These are phyloP conservation scores for Colletotrichum sidae DNA, from an alignment of 2,329 filamentous ascomycete genomes.

Conservation along the genomic window DNA sequence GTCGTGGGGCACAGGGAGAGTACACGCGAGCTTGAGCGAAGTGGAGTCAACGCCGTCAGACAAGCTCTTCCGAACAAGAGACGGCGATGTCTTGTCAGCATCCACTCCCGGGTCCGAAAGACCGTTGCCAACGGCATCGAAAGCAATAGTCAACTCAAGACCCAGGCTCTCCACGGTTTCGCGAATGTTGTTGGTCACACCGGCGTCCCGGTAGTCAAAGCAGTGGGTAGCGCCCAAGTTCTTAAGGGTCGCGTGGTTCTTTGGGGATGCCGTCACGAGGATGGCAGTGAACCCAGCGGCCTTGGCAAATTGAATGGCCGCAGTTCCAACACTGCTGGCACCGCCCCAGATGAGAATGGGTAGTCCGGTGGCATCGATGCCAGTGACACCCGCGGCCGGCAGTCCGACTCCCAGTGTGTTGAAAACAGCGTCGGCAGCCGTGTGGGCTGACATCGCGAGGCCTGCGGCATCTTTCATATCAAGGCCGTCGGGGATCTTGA, in stretches of 20 bases:
- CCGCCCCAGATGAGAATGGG: constrained; percentile 52
- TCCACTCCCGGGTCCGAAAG: not conserved
- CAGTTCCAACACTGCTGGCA: constrained; percentile 47
- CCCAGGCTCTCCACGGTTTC: not conserved
- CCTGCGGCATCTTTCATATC: constrained; percentile 2
- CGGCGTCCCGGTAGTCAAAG: constrained; percentile 46
- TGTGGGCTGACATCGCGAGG: constrained; percentile 3
- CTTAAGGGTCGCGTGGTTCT: constrained; percentile 46
- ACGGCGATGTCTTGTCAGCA: not conserved
- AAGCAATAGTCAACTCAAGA: not conserved
- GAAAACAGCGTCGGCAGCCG: constrained; percentile 17
- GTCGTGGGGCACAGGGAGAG: constrained; percentile 4
- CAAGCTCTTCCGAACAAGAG: constrained; percentile 6
- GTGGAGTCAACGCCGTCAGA: not conserved
- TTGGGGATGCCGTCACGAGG: constrained; percentile 45
- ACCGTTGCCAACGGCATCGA: constrained; percentile 14
- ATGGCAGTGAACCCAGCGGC: constrained; percentile 45
- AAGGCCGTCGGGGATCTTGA: constrained; percentile 8
- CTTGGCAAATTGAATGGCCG: constrained; percentile 50
- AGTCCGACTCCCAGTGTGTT: constrained; percentile 2
- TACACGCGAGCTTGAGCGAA: constrained; percentile 6
- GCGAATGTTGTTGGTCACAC: not conserved
- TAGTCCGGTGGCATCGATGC: not conserved
- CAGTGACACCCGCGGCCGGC: not conserved
- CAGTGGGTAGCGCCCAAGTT: constrained; percentile 47